Evolutionary conservation across 768 basidiomycete species (phyloP), one percentile per base, ranked within the genome.

Genomic region (Lactifluus volemus): DNA sequence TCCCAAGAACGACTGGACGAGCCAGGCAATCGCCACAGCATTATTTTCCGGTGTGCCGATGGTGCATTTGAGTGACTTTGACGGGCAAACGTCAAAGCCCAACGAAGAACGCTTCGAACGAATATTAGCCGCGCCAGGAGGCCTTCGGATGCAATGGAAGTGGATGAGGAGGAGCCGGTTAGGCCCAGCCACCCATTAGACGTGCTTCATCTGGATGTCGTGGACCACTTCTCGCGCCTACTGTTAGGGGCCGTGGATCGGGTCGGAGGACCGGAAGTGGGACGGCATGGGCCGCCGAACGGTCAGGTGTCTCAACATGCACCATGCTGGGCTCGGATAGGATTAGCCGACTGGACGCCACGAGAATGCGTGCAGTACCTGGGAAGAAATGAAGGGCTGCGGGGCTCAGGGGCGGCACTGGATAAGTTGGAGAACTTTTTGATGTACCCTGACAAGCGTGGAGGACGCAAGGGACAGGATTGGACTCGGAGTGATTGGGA

Each of bases 401-500:
- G 44, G 32, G 36, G n/a, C 2, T 36, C 52, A 15, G 21, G 19
- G 45, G 39, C 17, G 2, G 42, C 49, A 25, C 38, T 59, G 60
- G 65, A 58, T 6, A 57, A 55, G 17, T 38, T 68, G 60, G 67
- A 60, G 48, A 54, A 63, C 30, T 67, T 66, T 29, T 30, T 68
- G 49, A 73, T 73, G 30, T 77, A 74, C 39, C 83, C 84, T 6
- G 73, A 83, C 45, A 77, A 73, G 21, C 71, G 61, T 32, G 86
- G 86, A 0, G 80, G 81, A 15, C 79, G 87, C 49, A 73, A 80
- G n/a, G 89, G 89, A 2, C 80, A 83, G 67, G 86, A 91, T 64
- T 92, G 88, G 88, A 77, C 84, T 12, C 75, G 80, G 49, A 73
- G 77, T 54, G 86, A 84, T 66, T 92, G 89, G 89, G 74, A 78